Percentiles rank a stretch among this genome's conserved stretches.
These are phyloP conservation scores for Penicillium sclerotiorum DNA, from an alignment of 2,329 filamentous ascomycete species.

Conservation along the genomic window DNA sequence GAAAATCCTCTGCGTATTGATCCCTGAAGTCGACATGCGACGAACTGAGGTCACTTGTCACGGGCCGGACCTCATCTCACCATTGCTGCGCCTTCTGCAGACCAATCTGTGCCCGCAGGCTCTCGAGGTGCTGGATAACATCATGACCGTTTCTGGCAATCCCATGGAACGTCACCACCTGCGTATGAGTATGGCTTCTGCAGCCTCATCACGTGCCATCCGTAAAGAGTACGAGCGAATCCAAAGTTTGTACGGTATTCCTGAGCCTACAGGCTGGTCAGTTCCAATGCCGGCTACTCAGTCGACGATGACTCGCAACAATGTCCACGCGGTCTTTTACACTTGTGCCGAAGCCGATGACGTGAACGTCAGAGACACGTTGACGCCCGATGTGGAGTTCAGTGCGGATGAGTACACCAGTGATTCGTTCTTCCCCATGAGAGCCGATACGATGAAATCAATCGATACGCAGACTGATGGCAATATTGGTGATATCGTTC, in stretches of 20 bases:
- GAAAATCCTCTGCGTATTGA: constrained; percentile 80
- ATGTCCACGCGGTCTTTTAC: constrained; percentile 95
- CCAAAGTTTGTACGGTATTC: constrained; percentile 93
- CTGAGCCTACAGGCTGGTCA: constrained; percentile 93
- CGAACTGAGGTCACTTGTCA: constrained; percentile 87
- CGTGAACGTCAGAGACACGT: constrained; percentile 61
- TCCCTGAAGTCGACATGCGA: constrained; percentile 90
- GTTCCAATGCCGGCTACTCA: constrained; percentile 91
- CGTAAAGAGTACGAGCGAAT: constrained; percentile 94
- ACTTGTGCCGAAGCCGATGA: constrained; percentile 74
- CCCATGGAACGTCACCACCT: constrained; percentile 93
- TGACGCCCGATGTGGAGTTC: constrained; percentile 88
- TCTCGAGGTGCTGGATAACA: constrained; percentile 86
- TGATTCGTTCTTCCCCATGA: constrained; percentile 74
- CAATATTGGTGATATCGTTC: constrained; percentile 79
- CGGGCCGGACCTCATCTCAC: constrained; percentile 93
- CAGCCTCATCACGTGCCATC: constrained; percentile 76
- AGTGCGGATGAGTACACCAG: constrained; percentile 78
- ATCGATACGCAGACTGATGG: constrained; percentile 66
- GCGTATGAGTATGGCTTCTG: constrained; percentile 94
- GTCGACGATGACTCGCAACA: constrained; percentile 80
- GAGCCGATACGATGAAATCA: constrained; percentile 90
- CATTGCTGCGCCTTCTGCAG: constrained; percentile 82
- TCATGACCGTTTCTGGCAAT: constrained; percentile 90
- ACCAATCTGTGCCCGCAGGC: constrained; percentile 94